A percentile compares a stretch with the other conserved stretches of the same genome.
These are phyloP conservation scores for Staphylotrichum longicolle DNA, from an alignment of 495 filamentous ascomycete species.

Conservation along the genomic window DNA sequence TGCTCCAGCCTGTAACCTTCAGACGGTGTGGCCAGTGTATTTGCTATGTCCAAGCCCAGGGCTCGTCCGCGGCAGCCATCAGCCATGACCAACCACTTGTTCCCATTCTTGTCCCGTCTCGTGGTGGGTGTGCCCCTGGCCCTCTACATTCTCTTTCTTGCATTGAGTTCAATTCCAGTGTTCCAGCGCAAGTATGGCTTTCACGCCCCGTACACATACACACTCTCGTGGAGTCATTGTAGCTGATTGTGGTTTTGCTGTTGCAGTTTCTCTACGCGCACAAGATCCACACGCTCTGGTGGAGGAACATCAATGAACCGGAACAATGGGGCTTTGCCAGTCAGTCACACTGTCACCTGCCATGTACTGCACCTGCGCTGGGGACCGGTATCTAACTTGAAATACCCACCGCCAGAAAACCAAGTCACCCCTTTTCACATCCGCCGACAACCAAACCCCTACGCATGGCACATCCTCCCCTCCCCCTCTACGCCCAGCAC, in stretches of 20 bases:
- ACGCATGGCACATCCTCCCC: slow-evolving; percentile 73
- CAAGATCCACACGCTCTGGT: slow-evolving; percentile 64
- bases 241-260: not conserved
- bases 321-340: slow-evolving; percentile 82
- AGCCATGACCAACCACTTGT: slow-evolving; percentile 2
- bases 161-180: slow-evolving; percentile 47
- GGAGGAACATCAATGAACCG: slow-evolving; percentile 66
- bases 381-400: not conserved
- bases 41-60: slow-evolving; percentile 10
- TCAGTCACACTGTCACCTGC: slow-evolving; percentile 38
- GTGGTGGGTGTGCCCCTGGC: slow-evolving; percentile 42
- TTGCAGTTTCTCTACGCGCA: slow-evolving; percentile 74
- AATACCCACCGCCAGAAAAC: slow-evolving; percentile 44
- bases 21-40: too few species aligned
- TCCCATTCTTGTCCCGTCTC: slow-evolving; percentile 31
- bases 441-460: slow-evolving; percentile 51
- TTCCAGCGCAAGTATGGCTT: slow-evolving; percentile 59
- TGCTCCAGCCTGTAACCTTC: too few species aligned
- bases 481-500: slow-evolving; percentile 60
- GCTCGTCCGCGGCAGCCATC: not conserved
- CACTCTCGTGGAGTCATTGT: not conserved
- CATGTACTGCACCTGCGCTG: not conserved
- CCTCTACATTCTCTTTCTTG: slow-evolving; percentile 46
- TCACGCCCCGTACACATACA: not conserved
- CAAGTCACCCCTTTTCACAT: slow-evolving; percentile 69